Conservation (phyloP, 179 eudicot genomes). For the Pouteria campechiana region DNA sequence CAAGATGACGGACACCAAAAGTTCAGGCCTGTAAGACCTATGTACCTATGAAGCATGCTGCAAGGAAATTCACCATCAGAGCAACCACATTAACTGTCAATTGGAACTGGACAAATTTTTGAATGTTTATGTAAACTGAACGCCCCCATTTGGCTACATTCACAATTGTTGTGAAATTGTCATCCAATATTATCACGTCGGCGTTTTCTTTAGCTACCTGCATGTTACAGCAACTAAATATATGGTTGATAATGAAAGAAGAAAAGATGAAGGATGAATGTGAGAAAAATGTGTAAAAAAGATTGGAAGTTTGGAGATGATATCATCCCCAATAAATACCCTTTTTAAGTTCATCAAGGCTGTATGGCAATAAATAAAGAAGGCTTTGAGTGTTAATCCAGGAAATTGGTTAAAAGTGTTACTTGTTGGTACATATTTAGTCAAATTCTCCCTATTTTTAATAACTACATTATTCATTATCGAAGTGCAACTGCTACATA, state of each 20-base stretch:
- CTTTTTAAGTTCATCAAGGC: too few species aligned
- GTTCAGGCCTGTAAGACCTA: background rate
- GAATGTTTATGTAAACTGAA: slow-evolving; percentile 73
- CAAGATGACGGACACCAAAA: background rate
- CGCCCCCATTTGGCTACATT: slow-evolving; percentile 79
- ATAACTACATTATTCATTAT: too few species aligned
- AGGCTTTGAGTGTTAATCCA: too few species aligned
- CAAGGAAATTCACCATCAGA: slow-evolving; percentile 57
- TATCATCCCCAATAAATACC: too few species aligned
- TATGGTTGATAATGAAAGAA: background rate
- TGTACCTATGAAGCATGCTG: slow-evolving; percentile 72
- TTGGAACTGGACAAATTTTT: slow-evolving; percentile 87
- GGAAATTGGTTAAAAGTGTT: too few species aligned
- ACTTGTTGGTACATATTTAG: too few species aligned
- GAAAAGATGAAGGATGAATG: background rate
- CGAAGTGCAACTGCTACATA: too few species aligned
- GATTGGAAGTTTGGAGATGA: too few species aligned
- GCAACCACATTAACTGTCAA: slow-evolving; percentile 80
- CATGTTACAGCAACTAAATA: background rate
- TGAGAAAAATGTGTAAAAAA: background rate
- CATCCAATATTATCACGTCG: slow-evolving; percentile 74
- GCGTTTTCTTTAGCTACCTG: slow-evolving; percentile 92
- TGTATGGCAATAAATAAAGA: too few species aligned
- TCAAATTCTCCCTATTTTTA: too few species aligned
- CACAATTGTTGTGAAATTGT: slow-evolving; percentile 62